phyloP scores from a whole-genome alignment of 139 green algal genomes.

The Pleodorina starrii region DNA sequence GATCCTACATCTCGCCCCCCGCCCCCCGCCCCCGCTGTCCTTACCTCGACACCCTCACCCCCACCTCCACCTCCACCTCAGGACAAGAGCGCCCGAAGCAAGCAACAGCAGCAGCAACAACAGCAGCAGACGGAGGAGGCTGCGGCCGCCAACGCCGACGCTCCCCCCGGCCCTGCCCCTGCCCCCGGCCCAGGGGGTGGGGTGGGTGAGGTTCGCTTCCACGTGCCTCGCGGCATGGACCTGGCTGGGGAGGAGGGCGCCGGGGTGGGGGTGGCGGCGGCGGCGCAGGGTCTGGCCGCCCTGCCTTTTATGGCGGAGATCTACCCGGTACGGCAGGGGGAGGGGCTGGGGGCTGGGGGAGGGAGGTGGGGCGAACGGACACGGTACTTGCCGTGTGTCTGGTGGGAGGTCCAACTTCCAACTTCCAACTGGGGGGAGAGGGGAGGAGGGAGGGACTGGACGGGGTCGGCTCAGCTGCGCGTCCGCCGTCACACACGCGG shows the following conservation, averaged over 20 bases:
- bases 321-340: no score
- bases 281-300: constrained; percentile 73
- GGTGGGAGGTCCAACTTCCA: no score
- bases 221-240: constrained; percentile 80
- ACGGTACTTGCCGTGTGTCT: no score
- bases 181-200: no score
- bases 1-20: no score
- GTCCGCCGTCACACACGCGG: no score
- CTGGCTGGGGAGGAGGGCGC: constrained; percentile 68
- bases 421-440: no score
- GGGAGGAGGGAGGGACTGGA: no score
- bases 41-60: not conserved
- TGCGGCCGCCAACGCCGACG: not conserved
- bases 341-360: no score
- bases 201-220: constrained; percentile 59
- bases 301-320: constrained; percentile 94
- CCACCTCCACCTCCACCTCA: not conserved
- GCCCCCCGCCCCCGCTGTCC: no score
- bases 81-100: constrained; percentile 14
- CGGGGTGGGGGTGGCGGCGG: constrained; percentile 58
- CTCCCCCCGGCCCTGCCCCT: not conserved
- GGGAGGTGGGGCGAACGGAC: no score
- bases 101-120: constrained; percentile 32
- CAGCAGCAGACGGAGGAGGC: not conserved
- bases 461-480: no score